Conservation (phyloP, 139 green algal genomes). For the Picochlorum costavermella region DNA sequence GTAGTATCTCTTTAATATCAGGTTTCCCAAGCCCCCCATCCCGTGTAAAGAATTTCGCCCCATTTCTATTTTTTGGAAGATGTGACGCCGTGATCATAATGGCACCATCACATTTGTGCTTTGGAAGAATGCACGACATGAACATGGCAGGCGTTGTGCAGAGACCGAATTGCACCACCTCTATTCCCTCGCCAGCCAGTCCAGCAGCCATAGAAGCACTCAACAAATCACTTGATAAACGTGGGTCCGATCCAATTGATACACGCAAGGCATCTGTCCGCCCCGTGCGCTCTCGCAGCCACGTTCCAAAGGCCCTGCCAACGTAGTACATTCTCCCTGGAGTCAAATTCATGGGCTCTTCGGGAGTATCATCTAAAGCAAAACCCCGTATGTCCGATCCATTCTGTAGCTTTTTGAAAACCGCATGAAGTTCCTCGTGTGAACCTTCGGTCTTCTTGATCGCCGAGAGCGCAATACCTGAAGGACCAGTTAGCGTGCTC, state of each 20-base stretch:
- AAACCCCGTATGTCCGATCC: constrained; percentile 86
- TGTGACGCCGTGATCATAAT: constrained; percentile 88
- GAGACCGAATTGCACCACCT: constrained; percentile 58
- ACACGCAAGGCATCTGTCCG: constrained; percentile 23
- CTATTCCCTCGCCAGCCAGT: constrained; percentile 44
- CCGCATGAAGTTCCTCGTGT: no score
- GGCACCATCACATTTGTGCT: constrained; percentile 35
- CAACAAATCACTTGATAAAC: constrained; percentile 56
- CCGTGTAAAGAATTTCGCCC: constrained; percentile 74
- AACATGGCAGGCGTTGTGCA: constrained; percentile 94
- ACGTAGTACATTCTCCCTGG: constrained; percentile 65
- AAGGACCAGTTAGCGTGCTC: no score
- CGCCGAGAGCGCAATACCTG: no score
- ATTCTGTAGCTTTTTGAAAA: constrained; percentile 69
- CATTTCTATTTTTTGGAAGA: constrained; percentile 79
- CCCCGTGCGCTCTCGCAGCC: constrained; percentile 31
- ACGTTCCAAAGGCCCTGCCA: constrained; percentile 64
- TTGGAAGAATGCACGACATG: constrained; percentile 68
- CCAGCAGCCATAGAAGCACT: constrained; percentile 49
- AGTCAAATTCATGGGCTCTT: constrained; percentile 57
- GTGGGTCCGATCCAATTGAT: constrained; percentile 64
- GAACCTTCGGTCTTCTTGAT: no score
- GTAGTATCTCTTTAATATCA: constrained; percentile 72
- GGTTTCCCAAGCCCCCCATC: constrained; percentile 64
- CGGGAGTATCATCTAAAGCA: constrained; percentile 53